Base-by-base conservation (phyloP, 768 basidiomycete genomes). In the Lyophyllum decastes region DNA sequence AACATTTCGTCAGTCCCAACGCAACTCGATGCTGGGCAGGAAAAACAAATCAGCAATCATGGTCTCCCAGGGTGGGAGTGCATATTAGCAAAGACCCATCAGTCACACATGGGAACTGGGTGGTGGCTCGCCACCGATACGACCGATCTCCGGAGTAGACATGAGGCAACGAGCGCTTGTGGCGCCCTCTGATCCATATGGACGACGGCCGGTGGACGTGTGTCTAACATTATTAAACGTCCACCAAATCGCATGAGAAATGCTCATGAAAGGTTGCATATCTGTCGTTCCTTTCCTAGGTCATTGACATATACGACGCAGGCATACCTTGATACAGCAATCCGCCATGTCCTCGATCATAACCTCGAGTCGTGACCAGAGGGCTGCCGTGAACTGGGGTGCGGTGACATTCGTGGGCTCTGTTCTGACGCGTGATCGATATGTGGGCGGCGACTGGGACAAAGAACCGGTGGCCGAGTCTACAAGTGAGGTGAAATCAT, bases 331-430 rank as follows among this genome's bases (percentile, higher is more conserved):
- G 70, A 94, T 86, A 67, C 97, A 98, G 63, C 90, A 91, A 50
- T 86, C 87, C 2, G 92, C 84, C 83, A 99, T 88, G 63, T 95
- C 94, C 64, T 92, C 88, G 14, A 96, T 84, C 66, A 98, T 84
- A 12, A 74, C 77, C 65, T 95, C 94, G 9, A 99, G 75, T 46
- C 92, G 79, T 2, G 73, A 68, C 94, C 95, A 98, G 2, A 97
- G 76, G 4, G 88, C 89, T 4, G 85, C 80, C 0, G 87, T 82
- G 81, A 92, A 99, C 64, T 94, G 93, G 1, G 93, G 90, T 10
- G 90, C 88, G 2, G 90, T 98, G 38, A 89, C 72, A 58, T 82
- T 92, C 0, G 94, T 97, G 10, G 96, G 97, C 66, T 98, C 95
- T 12, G 88, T 95, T 44, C 94, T 81, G 27, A 94, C 82, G 25